These are phyloP conservation scores for Parsonsia alboflavescens DNA, from an alignment of 257 asterid genomes.

Conservation along the genomic window DNA sequence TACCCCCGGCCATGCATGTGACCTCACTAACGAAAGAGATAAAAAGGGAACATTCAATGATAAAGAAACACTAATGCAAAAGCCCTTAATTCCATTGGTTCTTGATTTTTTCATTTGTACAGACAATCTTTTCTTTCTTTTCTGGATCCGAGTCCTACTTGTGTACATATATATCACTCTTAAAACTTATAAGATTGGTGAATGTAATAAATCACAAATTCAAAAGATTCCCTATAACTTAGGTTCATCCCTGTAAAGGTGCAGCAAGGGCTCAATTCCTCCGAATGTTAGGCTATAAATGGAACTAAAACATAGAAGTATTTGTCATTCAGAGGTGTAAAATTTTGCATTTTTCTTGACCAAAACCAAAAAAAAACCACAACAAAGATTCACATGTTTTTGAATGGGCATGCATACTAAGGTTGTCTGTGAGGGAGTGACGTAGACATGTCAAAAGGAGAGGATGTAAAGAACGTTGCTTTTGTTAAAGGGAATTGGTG, in stretches of 20 bases:
- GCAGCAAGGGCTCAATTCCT: too few relatives aligned
- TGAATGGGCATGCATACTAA: not conserved
- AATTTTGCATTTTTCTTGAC: not conserved
- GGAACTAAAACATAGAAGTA: not conserved
- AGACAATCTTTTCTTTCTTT: not conserved
- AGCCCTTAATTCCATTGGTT: not conserved
- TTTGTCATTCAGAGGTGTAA: not conserved
- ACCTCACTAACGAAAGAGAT: conserved; percentile 7
- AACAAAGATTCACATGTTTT: not conserved
- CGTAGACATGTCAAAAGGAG: not conserved
- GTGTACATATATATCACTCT: not conserved
- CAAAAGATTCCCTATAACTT: not conserved
- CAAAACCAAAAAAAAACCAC: not conserved
- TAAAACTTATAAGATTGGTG: not conserved
- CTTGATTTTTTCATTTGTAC: not conserved
- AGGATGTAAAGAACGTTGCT: conserved; percentile 6
- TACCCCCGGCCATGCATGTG: conserved; percentile 8
- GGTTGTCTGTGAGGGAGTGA: not conserved
- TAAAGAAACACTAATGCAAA: not conserved
- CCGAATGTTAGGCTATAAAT: too few relatives aligned
- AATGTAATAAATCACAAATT: not conserved
- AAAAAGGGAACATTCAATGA: conserved; percentile 5
- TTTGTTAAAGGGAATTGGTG: not conserved
- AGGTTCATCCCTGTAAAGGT: not conserved
- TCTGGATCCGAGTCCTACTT: not conserved